Evolutionary conservation across 2,329 filamentous ascomycete species (phyloP).

Genomic region (Fusarium veterinarium): DNA sequence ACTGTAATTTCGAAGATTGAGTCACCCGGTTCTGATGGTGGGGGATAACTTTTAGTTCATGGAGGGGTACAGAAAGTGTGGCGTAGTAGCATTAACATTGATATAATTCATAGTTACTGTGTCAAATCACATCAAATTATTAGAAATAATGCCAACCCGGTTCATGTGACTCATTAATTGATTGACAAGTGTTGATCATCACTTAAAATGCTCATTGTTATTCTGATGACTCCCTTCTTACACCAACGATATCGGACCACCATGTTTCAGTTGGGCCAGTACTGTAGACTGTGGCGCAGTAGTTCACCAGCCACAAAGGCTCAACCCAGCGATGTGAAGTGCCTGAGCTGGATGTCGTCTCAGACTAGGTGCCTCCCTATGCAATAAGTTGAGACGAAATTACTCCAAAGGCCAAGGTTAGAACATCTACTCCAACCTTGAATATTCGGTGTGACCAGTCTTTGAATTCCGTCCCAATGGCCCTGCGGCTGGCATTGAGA

Average conservation of each 20-base stretch:
- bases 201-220: not conserved
- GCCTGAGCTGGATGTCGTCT: constrained; percentile 14
- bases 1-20: constrained; percentile 39
- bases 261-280: not conserved
- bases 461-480: constrained; percentile 34
- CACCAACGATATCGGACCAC: constrained; percentile 9
- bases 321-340: constrained; percentile 2
- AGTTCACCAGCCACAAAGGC: not conserved
- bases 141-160: not conserved
- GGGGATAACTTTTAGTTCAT: constrained; percentile 35
- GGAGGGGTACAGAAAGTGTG: constrained; percentile 37
- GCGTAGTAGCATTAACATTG: not conserved
- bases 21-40: constrained; percentile 35
- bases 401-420: not conserved
- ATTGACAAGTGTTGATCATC: not conserved
- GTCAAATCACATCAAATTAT: not conserved
- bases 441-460: not conserved
- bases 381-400: not conserved
- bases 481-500: constrained; percentile 27
- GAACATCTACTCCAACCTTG: not conserved
- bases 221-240: not conserved
- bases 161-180: not conserved
- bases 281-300: not conserved
- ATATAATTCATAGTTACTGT: not conserved
- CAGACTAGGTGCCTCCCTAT: constrained; percentile 6